phyloP scores from a whole-genome alignment of 1,284 basidiomycete species.

The Sanghuangporus sanghuang region DNA sequence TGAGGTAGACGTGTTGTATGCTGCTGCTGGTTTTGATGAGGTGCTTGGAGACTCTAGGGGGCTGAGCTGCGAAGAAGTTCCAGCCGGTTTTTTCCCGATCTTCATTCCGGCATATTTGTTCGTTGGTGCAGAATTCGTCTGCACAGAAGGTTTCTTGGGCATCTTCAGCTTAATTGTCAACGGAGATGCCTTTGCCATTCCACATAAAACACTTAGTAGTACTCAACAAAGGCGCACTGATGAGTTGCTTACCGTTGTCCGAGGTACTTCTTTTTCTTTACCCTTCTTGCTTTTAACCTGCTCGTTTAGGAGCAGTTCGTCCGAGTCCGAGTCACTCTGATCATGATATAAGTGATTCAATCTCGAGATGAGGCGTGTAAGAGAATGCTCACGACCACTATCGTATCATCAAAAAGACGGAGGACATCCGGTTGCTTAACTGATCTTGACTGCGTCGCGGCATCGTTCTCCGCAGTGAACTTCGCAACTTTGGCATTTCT shows the following conservation, averaged over 20 bases:
- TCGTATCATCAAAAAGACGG: background rate
- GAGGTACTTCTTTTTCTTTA: constrained; percentile 3
- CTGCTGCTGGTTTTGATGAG: background rate
- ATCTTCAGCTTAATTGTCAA: background rate
- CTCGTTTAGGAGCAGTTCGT: constrained; percentile 17
- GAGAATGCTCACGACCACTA: background rate
- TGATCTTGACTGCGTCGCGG: constrained; percentile 1
- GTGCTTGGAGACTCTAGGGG: background rate
- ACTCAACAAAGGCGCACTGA: too few species aligned
- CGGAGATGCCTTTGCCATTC: background rate
- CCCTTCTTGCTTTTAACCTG: constrained; percentile 14
- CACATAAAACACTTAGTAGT: background rate
- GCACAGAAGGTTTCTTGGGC: background rate
- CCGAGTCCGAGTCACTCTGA: constrained; percentile 17
- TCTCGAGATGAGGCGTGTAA: background rate
- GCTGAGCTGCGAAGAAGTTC: background rate
- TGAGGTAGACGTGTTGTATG: background rate
- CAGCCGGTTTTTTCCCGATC: constrained; percentile 9
- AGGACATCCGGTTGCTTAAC: background rate
- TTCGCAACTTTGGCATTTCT: background rate
- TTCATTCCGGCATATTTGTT: constrained; percentile 11
- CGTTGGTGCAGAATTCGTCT: background rate
- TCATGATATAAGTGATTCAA: too few species aligned
- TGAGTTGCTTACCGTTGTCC: background rate
- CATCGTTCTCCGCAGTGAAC: background rate